These are phyloP conservation scores for Nicotiana benthamiana DNA, from an alignment of 257 asterid species.

Conservation along the genomic window DNA sequence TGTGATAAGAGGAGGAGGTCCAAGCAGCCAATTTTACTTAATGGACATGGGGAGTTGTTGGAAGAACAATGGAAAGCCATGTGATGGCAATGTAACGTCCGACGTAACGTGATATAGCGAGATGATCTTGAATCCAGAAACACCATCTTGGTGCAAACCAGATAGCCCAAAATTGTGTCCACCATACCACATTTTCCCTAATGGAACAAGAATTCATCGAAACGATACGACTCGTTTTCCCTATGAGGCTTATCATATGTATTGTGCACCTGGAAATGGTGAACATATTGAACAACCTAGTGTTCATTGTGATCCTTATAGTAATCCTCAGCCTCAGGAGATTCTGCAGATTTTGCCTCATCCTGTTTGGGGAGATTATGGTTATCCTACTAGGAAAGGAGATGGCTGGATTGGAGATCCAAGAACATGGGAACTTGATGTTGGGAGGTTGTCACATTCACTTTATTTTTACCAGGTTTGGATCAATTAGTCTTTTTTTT, in stretches of 20 bases:
- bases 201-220: slow-evolving; percentile 56
- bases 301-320: slow-evolving; percentile 56
- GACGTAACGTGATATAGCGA: slow-evolving; percentile 77
- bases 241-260: slow-evolving; percentile 70
- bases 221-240: slow-evolving; percentile 45
- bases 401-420: slow-evolving; percentile 81
- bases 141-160: slow-evolving; percentile 54
- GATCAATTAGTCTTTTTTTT: not conserved
- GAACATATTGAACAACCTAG: slow-evolving; percentile 38
- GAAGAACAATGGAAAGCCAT: slow-evolving; percentile 73
- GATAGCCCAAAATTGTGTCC: slow-evolving; percentile 45
- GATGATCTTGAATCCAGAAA: slow-evolving; percentile 68
- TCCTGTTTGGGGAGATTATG: slow-evolving; percentile 73
- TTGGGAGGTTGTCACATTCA: slow-evolving; percentile 50
- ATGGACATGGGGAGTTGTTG: slow-evolving; percentile 92
- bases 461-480: slow-evolving; percentile 57
- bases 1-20: slow-evolving; percentile 68
- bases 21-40: slow-evolving; percentile 67
- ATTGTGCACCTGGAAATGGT: slow-evolving; percentile 65
- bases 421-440: slow-evolving; percentile 70
- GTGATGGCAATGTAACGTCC: slow-evolving; percentile 63
- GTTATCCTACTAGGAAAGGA: slow-evolving; percentile 62
- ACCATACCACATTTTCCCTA: slow-evolving; percentile 59
- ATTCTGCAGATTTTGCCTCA: slow-evolving; percentile 78
- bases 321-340: slow-evolving; percentile 89